Base-by-base conservation (phyloP, 345 rosid species). In the Citrus reticulata region DNA sequence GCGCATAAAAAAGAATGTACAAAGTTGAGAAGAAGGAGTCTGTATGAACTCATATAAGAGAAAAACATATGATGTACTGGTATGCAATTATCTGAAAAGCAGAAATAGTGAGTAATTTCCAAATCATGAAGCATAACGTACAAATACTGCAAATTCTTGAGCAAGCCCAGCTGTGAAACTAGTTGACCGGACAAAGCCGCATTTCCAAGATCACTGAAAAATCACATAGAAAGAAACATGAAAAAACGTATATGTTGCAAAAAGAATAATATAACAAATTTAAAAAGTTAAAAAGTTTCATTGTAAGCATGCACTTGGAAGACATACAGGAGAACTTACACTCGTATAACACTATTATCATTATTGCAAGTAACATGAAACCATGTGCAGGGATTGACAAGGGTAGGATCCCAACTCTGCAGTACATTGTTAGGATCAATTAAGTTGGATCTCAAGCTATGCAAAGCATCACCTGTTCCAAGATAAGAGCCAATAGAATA, bases 361-460 rank as follows among this genome's bases (percentile, higher is more conserved):
- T 91, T 92, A 90, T 95, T 91, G 79, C 99, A 95, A 20, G 98
- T 93, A 68, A 95, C 96, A 69, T 95, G 99, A 82, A 93, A 93
- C 99, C 99, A 95, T 16, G 99, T 93, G 83, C 99, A 93, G 63
- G 98, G 98, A 78, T 93, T 92, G 80, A 93, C 99, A 78, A 95
- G 99, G 30, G 97, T 93, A 68, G 97, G 95, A 84, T 95, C 99
- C 99, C 99, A 95, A 84, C 99, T 95, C 83, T 93, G 98, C 77
- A 95, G 89, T 72, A 95, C 96, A 87, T 90, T 93, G 86, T 88
- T 90, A 19, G 99, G 99, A 89, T 95, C 99, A 79, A 71, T 76
- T 78, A 95, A 80, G 82, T 85, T 91, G 78, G 88, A 83, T 79
- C 97, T 86, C 67, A 93, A 84, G 83, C 87, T 92, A 83, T 93